A percentile compares a stretch with the other conserved stretches of the same genome.
phyloP scores from a whole-genome alignment of 129 eudicot genomes.

The Erigeron canadensis region DNA sequence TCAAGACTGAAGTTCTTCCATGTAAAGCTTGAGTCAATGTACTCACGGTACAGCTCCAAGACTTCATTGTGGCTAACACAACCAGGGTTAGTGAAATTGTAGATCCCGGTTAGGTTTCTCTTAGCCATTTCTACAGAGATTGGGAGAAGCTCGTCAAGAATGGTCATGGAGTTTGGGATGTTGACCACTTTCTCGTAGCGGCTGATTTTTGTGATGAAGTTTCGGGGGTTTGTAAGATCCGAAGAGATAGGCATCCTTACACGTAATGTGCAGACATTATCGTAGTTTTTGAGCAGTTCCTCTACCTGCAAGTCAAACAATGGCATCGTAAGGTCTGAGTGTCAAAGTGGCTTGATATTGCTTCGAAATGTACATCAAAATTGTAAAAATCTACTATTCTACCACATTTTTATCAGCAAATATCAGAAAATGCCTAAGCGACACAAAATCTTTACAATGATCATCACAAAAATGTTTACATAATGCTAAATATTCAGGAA shows the following conservation, averaged over 20 bases:
- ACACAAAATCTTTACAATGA: neutral
- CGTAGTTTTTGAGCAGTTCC: slow-evolving; percentile 43
- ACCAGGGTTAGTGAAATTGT: slow-evolving; percentile 54
- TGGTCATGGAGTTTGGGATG: slow-evolving; percentile 56
- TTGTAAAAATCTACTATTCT: slow-evolving; percentile 1
- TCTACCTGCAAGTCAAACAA: slow-evolving; percentile 34
- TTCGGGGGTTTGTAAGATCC: slow-evolving; percentile 56
- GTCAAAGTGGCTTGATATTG: neutral
- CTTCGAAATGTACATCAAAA: slow-evolving; percentile 7
- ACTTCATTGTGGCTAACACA: slow-evolving; percentile 55
- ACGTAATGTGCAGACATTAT: slow-evolving; percentile 48
- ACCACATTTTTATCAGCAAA: too few relatives aligned
- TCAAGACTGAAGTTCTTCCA: slow-evolving; percentile 54
- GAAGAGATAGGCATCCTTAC: slow-evolving; percentile 58
- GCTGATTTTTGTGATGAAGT: slow-evolving; percentile 49
- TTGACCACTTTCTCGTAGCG: slow-evolving; percentile 50
- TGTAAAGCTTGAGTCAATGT: slow-evolving; percentile 35
- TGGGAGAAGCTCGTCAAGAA: slow-evolving; percentile 54
- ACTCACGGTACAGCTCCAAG: slow-evolving; percentile 47
- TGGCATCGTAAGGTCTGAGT: neutral
- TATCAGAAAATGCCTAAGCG: neutral
- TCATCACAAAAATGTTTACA: neutral
- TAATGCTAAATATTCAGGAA: neutral
- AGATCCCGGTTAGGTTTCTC: slow-evolving; percentile 48
- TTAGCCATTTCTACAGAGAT: slow-evolving; percentile 55